Base-by-base conservation (phyloP, 225 moss, liverwort and hornwort species). In the Rhytidiadelphus loreus region DNA sequence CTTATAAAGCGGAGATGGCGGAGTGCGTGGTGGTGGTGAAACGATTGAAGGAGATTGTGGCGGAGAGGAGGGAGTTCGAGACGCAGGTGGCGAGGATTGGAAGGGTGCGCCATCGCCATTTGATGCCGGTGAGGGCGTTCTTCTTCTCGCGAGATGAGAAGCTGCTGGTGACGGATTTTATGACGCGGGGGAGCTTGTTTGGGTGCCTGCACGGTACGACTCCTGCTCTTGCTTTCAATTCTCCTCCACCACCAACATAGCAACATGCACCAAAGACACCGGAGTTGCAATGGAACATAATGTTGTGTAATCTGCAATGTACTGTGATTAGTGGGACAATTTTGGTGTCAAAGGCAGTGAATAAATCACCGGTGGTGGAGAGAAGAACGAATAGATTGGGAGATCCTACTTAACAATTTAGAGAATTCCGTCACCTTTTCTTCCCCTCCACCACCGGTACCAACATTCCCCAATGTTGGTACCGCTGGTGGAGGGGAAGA, bases 61-160 rank as follows among this genome's bases (percentile, higher is more conserved):
- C 90, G 33, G 91, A 90, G 29, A 91, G 89, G 81, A 91, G 87
- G 41, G 94, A 95, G 9, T 97, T 97, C 65, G 94, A 94, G 53
- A 85, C 89, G 83, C 91, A 93, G 43, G 91, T 96, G 88, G 90
- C 92, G 64, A 63, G 84, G 71, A 86, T 97, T 14, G 95, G 96
- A 14, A 90, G 89, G 30, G 46, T 95, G 55, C 90, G 88, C 61
- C 96, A 96, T 83, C 91, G 92, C 16, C 94, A 94, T 61, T 83
- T 97, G 69, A 76, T 96, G 77, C 91, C 95, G 1, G 43, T 96
- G 86, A 91, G 90, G 30, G 96, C 94, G 6, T 96, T 90, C 80
- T 97, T 95, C 88, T 97, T 89, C 83, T 91, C 97, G 32, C 90
- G 81, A 73, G 95, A 96, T 30, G 95, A 97, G 89, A 95, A 95